Evolutionary conservation across 805 yeast species (phyloP).

Genomic region (Candida pini): DNA sequence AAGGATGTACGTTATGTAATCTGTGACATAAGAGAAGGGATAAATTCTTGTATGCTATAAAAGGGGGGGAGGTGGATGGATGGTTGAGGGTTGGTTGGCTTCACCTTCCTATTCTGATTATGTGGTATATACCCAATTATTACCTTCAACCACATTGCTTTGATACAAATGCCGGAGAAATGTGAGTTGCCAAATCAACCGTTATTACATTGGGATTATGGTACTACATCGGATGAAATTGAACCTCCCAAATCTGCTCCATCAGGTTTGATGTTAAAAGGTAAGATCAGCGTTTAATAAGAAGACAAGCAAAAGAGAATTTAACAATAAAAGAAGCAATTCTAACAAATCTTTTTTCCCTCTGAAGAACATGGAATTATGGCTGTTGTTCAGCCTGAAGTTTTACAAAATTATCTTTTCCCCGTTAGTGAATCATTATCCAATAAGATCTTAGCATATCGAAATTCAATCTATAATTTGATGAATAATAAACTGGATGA

Average conservation of each 20-base stretch:
- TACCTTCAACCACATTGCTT: no score
- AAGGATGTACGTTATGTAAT: conserved; percentile 4
- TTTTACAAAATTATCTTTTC: conserved; percentile 34
- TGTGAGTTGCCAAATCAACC: no score
- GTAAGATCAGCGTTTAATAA: conserved; percentile 4
- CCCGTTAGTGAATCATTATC: conserved; percentile 30
- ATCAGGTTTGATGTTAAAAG: conserved; percentile 23
- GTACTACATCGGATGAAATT: conserved; percentile 13
- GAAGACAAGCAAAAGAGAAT: conserved; percentile 2
- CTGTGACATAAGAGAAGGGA: no score
- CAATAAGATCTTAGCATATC: conserved; percentile 26
- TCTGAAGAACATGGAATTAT: conserved; percentile 30
- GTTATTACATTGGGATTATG: conserved; percentile 26
- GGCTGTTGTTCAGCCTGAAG: conserved; percentile 39
- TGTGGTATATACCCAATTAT: no score
- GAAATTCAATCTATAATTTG: conserved; percentile 23
- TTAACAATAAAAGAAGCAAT: no score
- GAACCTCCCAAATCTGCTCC: conserved; percentile 17
- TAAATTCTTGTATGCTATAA: neutral
- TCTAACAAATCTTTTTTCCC: no score
- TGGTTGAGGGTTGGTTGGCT: no score
- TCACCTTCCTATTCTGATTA: no score
- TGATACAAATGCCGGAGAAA: neutral
- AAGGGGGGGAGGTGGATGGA: no score
- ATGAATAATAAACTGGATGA: conserved; percentile 2